Conservation (phyloP, 2,329 filamentous ascomycete genomes). For the Exophiala calicioides region DNA sequence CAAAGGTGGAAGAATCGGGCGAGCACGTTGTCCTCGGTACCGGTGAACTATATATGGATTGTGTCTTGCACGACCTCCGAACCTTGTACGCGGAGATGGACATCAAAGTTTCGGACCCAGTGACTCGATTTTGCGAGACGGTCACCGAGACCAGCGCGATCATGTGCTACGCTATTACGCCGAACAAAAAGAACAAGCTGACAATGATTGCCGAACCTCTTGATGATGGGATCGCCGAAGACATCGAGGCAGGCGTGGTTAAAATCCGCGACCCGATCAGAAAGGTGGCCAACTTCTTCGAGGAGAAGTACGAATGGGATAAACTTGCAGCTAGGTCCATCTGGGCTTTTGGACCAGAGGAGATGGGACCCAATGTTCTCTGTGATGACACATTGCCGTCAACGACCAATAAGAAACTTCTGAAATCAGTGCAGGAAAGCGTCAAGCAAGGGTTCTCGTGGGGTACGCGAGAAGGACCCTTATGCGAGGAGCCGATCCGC, state of each 20-base stretch:
- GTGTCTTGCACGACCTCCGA: conserved; percentile 90
- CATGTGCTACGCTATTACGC: conserved; percentile 95
- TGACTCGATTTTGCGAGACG: conserved; percentile 96
- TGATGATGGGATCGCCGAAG: conserved; percentile 89
- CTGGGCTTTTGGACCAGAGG: conserved; percentile 97
- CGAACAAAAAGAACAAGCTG: conserved; percentile 99
- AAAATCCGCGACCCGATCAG: conserved; percentile 90
- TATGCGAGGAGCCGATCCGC: conserved; percentile 98
- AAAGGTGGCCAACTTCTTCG: conserved; percentile 94
- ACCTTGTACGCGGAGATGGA: conserved; percentile 98
- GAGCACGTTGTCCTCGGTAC: conserved; percentile 95
- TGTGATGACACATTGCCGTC: conserved; percentile 95
- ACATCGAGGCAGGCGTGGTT: conserved; percentile 88
- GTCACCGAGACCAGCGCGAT: conserved; percentile 96
- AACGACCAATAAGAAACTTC: conserved; percentile 89
- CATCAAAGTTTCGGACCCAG: conserved; percentile 96
- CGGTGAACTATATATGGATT: conserved; percentile 99
- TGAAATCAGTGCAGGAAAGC: conserved; percentile 84
- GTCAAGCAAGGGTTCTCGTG: conserved; percentile 96
- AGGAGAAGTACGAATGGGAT: conserved; percentile 96
- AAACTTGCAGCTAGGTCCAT: conserved; percentile 90
- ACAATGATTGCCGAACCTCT: conserved; percentile 97
- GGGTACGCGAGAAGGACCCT: conserved; percentile 90
- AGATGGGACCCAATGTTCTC: conserved; percentile 90
- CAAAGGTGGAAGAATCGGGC: conserved; percentile 96